Base-by-base conservation (phyloP, 495 filamentous ascomycete species). In the Parathielavia appendiculata region DNA sequence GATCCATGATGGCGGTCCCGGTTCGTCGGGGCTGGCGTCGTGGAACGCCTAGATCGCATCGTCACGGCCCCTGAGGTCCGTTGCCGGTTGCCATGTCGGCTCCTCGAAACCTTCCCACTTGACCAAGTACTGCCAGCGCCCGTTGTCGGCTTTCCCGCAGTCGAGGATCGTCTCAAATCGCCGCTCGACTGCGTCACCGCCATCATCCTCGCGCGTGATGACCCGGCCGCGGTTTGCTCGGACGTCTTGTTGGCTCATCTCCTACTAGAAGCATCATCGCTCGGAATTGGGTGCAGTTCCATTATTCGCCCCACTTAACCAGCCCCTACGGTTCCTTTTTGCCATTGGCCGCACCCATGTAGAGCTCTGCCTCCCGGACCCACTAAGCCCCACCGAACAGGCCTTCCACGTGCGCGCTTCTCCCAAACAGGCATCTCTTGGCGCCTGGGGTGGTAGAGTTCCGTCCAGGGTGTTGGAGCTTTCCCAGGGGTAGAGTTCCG, bases 51-150 rank as follows among this genome's bases (percentile, higher is more conserved):
- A 52, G 35, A 52, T 40, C 5, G n/a, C 20, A 10, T 52, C 36
- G 8, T 52, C 50, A 9, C 32, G 36, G 13, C 48, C 32, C 2
- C 32, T 3, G 1, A 50, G 32, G 7, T 50, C 48, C 10, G 32
- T 52, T n/a, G 35, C 50, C 11, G 50, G 50, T 26, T 52, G 38
- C 50, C 22, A 52, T 4, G 38, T 40, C 8, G 50, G 50, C 8
- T 35, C 14, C 0, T 40, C 22, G 6, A 26, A 17, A 1, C 36
- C 36, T n/a, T 40, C 35, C 50, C n/a, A 52, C 17, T 52, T 40
- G 4, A 52, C 50, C 5, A 52, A n/a, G 22, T 52, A 52, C 30
- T 52, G 36, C 50, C 36, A 52, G 9, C 20, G 1, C 6, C 50
- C 38, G 14, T 40, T 52, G 50, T 41, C 36, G 3, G 22, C 50